Evolutionary conservation across 345 rosid species (phyloP), one percentile per base, ranked within the genome.

Genomic region (Eucalyptus erythrocorys): DNA sequence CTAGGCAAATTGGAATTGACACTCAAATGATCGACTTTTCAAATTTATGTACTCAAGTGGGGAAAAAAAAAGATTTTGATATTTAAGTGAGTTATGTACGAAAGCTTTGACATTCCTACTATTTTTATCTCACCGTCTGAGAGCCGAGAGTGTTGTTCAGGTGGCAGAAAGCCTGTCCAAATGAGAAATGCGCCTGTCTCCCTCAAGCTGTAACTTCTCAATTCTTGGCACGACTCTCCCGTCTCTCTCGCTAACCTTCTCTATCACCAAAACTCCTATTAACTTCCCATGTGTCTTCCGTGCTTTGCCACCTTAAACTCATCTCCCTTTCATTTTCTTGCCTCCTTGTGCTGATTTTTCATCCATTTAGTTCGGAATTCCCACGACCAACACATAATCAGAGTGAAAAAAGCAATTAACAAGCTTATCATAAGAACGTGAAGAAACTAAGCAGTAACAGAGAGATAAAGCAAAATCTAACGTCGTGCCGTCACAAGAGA

Each of bases 71-170:
- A 47, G 47, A n/a, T 47, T 47, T 49, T 50, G 21, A 50, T 50
- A 50, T 2, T 50, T 7, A 50, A 50, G 21, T 50, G 21, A 50
- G 4, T 2, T 0, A 19, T 0, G 0, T 7, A 51, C 7, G 0
- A 51, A 51, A 19, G 9, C 19, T 51, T 51, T 19, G 24, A 51
- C 0, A 19, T 51, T 51, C 10, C 4, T 51, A 19, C 24, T 4
- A 51, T 19, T 51, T 9, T 51, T 51, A 51, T 51, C 55, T 0
- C 24, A 1, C 30, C 30, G 30, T 55, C 6, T 0, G 1, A 24
- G 30, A 55, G 12, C 4, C 0, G 12, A 8, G 59, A 55, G 30
- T 55, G 61, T 55, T 24, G 61, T 55, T 55, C 5, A 8, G 4
- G 61, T 22, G 13, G 61, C 0, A 8, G 30, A 55, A 55, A 55